Evolutionary conservation across 495 filamentous ascomycete species (phyloP), one percentile per base, ranked within the genome.

Genomic region (Penicillium silybi): DNA sequence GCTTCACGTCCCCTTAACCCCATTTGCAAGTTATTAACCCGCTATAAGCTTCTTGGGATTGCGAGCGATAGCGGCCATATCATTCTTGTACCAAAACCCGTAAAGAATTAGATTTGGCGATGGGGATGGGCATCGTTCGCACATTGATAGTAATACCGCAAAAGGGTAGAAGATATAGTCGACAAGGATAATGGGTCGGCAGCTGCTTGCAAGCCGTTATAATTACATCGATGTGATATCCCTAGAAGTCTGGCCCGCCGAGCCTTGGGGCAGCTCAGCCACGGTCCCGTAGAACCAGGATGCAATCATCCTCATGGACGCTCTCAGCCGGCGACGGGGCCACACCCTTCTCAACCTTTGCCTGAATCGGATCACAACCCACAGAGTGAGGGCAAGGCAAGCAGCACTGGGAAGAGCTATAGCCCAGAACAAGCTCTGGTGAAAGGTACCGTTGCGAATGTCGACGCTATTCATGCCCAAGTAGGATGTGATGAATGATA

Each of bases 361-460:
- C 13, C 37, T 39, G n/a, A 39, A 39, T 7, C 18, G n/a, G 6
- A 39, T 17, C 18, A 39, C 37, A 3, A 39, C 1, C 37, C 37
- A 39, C 37, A 39, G 7, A 5, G 10, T 19, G 37, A 39, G 4
- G 18, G 18, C 7, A 19, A 39, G 37, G 18, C n/a, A 16, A 7
- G 37, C 16, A 9, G 37, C 37, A 5, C 37, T 39, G 7, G 78
- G 75, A 5, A 77, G 18, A 1, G 77, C 75, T 1, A 65, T 57
- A 6, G 64, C 68, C 79, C 77, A 82, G 56, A 75, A 81, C 8
- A 72, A 54, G 68, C 69, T 71, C 58, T 80, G 76, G 1, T 64
- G 65, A 11, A 55, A 42, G 1, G 69, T 63, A 67, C 75, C 76
- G 51, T 77, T 65, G 22, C 75, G 66, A 5, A 80, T 56, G 54